Base-by-base conservation (phyloP, 2,329 filamentous ascomycete genomes). In the Aspergillus sergii region DNA sequence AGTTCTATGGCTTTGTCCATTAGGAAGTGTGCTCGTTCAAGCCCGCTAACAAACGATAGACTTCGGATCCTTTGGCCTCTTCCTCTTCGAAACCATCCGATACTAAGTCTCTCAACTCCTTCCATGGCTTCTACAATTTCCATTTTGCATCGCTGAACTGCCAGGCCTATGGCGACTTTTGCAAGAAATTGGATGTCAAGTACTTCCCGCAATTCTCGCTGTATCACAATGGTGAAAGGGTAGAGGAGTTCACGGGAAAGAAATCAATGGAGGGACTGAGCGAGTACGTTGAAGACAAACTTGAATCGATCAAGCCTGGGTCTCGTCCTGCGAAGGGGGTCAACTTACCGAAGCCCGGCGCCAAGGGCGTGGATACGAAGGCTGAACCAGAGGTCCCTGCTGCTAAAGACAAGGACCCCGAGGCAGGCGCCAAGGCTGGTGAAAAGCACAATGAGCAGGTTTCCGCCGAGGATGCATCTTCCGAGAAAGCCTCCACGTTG, bases 91-190 rank as follows among this genome's bases (percentile, higher is more conserved):
- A 80, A 71, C 82, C 80, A 71, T 82, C 77, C 69, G 86, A 81
- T 66, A 73, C 80, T 19, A 79, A 85, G 45, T 79, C 83, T 0
- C 75, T 88, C 48, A 89, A 89, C 73, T 85, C 86, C 5, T 97
- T 97, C 73, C 88, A 89, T 36, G 84, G 89, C 60, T 95, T 89
- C 77, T 98, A 98, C 79, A 88, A 94, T 78, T 94, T 97, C 78
- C 89, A 91, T 71, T 97, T 99, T 74, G 94, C 86, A 34, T 88
- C 86, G 62, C 80, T 99, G 67, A 93, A 99, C 80, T 99, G 95
- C 78, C 81, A 93, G 58, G 92, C 92, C 34, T 92, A 89, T 75
- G 91, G 87, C 63, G 92, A 96, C 74, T 82, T 92, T 16, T 99
- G 95, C 80, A 77, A 79, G 57, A 84, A 88, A 32, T 84, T 93